phyloP scores from a whole-genome alignment of 2,329 filamentous ascomycete species.

The Didymella glomerata region DNA sequence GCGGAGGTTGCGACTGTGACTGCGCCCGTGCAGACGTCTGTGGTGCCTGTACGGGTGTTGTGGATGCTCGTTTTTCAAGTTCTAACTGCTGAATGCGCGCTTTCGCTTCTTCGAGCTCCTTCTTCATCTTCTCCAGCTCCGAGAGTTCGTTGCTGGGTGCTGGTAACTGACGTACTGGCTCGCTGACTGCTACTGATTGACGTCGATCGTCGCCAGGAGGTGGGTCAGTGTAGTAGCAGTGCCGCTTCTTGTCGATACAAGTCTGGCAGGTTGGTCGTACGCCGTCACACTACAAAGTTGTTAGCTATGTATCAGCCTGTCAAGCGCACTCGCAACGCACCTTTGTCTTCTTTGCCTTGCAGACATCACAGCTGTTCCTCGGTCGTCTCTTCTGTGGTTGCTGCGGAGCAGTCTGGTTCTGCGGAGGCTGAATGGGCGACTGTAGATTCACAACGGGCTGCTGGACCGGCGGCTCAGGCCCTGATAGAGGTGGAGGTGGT shows the following conservation, averaged over 20 bases:
- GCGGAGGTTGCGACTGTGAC: conserved; percentile 30
- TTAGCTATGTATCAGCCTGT: conserved; percentile 15
- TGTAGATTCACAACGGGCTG: conserved; percentile 10
- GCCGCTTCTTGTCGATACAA: conserved; percentile 47
- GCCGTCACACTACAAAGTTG: conserved; percentile 44
- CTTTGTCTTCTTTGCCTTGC: conserved; percentile 50
- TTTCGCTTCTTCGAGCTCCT: conserved; percentile 48
- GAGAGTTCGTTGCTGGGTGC: conserved; percentile 34
- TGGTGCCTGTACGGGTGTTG: conserved; percentile 39
- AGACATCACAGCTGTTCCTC: conserved; percentile 48
- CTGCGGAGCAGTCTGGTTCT: conserved; percentile 14
- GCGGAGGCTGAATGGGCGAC: conserved; percentile 18
- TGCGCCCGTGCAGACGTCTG: conserved; percentile 31
- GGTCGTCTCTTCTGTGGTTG: conserved; percentile 32
- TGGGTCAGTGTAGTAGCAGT: conserved; percentile 45
- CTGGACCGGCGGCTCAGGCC: conserved; percentile 27
- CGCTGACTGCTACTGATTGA: conserved; percentile 22
- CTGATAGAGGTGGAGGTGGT: conserved; percentile 20
- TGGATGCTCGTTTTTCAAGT: conserved; percentile 41
- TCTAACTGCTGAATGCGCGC: conserved; percentile 47
- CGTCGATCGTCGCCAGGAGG: conserved; percentile 30
- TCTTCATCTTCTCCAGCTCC: conserved; percentile 48
- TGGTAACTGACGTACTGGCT: conserved; percentile 30
- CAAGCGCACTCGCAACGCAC: conserved; percentile 26
- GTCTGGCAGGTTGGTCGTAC: conserved; percentile 46